phyloP scores from a whole-genome alignment of 1,284 basidiomycete species.

The Irpex sp. region DNA sequence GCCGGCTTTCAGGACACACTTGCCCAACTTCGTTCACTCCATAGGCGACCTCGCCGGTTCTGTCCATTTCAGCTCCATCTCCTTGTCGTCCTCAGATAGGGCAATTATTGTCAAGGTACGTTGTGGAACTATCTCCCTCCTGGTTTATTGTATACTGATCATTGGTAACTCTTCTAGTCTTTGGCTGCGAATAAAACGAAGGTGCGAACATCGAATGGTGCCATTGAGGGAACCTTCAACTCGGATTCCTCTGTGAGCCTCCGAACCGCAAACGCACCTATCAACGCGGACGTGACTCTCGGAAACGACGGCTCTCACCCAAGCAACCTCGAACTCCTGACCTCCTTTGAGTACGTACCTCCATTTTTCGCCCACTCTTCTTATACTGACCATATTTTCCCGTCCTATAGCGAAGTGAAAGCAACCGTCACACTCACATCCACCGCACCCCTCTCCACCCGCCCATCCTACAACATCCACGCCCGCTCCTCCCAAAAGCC shows the following conservation, averaged over 20 bases:
- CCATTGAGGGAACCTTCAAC: constrained; percentile 41
- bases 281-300: constrained; percentile 33
- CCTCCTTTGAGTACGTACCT: neutral
- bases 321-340: neutral
- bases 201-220: constrained; percentile 31
- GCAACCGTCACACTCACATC: neutral
- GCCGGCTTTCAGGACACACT: constrained; percentile 18
- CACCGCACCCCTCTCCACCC: neutral
- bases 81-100: constrained; percentile 15
- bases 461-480: neutral
- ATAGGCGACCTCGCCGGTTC: constrained; percentile 17
- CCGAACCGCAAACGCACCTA: constrained; percentile 31
- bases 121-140: neutral
- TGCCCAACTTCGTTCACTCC: constrained; percentile 20
- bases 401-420: neutral
- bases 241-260: constrained; percentile 32
- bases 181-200: constrained; percentile 25
- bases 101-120: constrained; percentile 17
- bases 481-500: neutral
- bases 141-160: neutral
- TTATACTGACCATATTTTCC: too few species aligned
- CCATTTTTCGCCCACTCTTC: neutral
- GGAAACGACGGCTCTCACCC: constrained; percentile 21
- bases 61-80: constrained; percentile 17
- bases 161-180: constrained; percentile 24